Evolutionary conservation across 352 stramenopile species (phyloP).

Genomic region (Phytophthora palmivora): DNA sequence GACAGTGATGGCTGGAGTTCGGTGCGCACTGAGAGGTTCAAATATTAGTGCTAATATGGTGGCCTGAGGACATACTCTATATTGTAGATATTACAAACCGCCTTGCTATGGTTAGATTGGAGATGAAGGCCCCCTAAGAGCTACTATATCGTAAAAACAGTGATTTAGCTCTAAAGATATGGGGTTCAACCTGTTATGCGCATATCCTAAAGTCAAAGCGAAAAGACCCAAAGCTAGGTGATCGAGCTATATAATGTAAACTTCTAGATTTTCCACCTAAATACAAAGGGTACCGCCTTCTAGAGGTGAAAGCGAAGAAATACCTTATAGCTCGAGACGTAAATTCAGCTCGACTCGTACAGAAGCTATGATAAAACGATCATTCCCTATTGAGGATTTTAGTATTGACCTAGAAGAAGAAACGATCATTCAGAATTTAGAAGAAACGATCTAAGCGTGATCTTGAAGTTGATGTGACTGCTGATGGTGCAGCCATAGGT

Average conservation of each 20-base stretch:
- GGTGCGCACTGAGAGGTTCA: slow-evolving; percentile 1
- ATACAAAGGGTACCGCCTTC: slow-evolving; percentile 18
- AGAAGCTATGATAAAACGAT: too few relatives aligned
- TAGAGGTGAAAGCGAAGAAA: slow-evolving; percentile 12
- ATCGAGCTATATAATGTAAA: slow-evolving; percentile 13
- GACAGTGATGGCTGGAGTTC: slow-evolving; percentile 7
- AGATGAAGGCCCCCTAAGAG: slow-evolving; percentile 9
- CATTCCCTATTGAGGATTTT: too few relatives aligned
- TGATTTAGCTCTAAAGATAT: slow-evolving; percentile 5
- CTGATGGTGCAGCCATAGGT: slow-evolving; percentile 5
- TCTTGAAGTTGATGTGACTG: background rate
- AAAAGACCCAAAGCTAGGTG: too few relatives aligned
- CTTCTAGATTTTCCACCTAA: slow-evolving; percentile 1
- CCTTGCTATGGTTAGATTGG: slow-evolving; percentile 6
- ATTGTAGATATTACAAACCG: too few relatives aligned
- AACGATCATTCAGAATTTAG: slow-evolving; percentile 2
- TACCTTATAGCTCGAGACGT: too few relatives aligned
- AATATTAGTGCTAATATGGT: slow-evolving; percentile 7
- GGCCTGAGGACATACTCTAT: slow-evolving; percentile 8
- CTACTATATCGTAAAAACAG: background rate
- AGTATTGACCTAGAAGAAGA: too few relatives aligned
- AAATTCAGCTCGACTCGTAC: too few relatives aligned
- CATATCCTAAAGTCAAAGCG: slow-evolving; percentile 14
- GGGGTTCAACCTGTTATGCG: slow-evolving; percentile 3
- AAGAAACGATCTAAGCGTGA: background rate